phyloP scores from a whole-genome alignment of 371 early-diverging fungal species.

The Choanephora cucurbitarum region DNA sequence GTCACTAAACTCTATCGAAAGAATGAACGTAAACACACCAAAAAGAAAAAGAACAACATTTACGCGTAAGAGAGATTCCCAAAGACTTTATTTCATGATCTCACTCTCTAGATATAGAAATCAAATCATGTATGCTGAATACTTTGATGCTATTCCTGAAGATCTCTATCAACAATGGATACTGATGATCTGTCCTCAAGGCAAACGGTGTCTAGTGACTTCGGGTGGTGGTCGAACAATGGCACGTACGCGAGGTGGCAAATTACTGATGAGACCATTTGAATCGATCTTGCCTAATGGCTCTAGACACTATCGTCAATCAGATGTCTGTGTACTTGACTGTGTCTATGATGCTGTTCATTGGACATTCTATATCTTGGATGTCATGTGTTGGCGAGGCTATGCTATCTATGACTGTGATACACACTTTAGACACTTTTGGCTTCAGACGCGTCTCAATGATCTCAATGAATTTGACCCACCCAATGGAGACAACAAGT shows the following conservation, averaged over 20 bases:
- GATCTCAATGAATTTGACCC: conserved; percentile 46
- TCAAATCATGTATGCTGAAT: conserved; percentile 66
- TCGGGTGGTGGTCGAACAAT: conserved; percentile 45
- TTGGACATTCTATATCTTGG: conserved; percentile 63
- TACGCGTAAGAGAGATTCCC: conserved; percentile 18
- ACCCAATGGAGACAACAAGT: conserved; percentile 31
- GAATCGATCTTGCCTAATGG: conserved; percentile 64
- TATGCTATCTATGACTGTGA: conserved; percentile 67
- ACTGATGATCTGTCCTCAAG: conserved; percentile 57
- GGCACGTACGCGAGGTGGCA: conserved; percentile 40
- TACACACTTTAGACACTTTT: conserved; percentile 66
- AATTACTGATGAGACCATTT: conserved; percentile 41
- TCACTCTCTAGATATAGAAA: conserved; percentile 29
- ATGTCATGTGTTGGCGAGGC: conserved; percentile 68
- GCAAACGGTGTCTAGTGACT: conserved; percentile 63
- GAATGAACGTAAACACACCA: conserved; percentile 4
- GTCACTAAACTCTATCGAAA: conserved; percentile 2
- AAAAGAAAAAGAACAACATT: conserved; percentile 18
- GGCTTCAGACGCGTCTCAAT: conserved; percentile 55
- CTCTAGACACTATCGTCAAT: conserved; percentile 31
- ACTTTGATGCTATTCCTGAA: conserved; percentile 51
- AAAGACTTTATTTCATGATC: too few relatives aligned
- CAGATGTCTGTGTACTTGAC: conserved; percentile 63
- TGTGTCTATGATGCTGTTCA: conserved; percentile 60
- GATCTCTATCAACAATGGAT: conserved; percentile 57